phyloP scores from a whole-genome alignment of 139 green algal genomes.

The Edaphochlamys debaryana region DNA sequence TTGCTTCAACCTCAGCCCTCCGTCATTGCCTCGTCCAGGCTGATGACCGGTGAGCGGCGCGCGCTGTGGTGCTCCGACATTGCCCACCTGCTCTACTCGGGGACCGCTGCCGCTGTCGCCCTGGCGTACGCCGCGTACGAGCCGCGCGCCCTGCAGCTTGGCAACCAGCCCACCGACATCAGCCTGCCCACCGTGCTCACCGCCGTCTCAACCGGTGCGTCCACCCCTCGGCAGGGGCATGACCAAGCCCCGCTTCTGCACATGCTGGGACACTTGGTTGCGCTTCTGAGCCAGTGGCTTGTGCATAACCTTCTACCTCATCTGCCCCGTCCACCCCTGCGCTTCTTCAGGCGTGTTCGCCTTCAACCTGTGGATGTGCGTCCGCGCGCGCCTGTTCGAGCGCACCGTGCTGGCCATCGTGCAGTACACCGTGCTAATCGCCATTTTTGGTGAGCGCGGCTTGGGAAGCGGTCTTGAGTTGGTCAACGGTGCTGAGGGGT shows the following conservation, averaged over 20 bases:
- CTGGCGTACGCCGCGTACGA: conserved; percentile 35
- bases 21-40: no score
- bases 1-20: no score
- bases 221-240: no score
- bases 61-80: conserved; percentile 65
- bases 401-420: conserved; percentile 53
- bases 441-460: no score
- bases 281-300: no score
- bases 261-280: no score
- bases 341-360: conserved; percentile 75
- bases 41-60: conserved; percentile 27
- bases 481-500: no score
- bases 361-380: conserved; percentile 77
- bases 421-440: conserved; percentile 71
- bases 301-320: no score
- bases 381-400: conserved; percentile 54
- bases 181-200: conserved; percentile 44
- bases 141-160: conserved; percentile 42
- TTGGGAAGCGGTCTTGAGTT: no score
- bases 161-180: conserved; percentile 18
- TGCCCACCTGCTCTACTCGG: conserved; percentile 66
- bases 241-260: no score
- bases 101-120: conserved; percentile 31
- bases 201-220: conserved; percentile 33
- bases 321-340: no score